phyloP scores from a whole-genome alignment of 495 filamentous ascomycete genomes.

The Amphirosellinia nigrospora region DNA sequence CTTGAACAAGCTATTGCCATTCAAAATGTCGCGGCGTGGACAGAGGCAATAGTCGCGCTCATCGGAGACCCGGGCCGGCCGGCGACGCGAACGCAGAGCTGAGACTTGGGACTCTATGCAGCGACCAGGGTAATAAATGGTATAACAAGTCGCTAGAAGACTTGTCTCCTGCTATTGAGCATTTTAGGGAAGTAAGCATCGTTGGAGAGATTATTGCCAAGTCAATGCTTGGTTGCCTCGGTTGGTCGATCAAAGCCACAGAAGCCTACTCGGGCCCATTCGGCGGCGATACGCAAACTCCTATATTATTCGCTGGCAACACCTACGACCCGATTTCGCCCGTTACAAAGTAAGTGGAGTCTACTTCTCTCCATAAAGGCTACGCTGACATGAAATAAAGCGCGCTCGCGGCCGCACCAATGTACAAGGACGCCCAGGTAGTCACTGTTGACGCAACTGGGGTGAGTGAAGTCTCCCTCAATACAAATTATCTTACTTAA shows the following conservation, averaged over 20 bases:
- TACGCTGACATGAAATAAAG: not conserved
- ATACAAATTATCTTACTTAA: not conserved
- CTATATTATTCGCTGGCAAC: conserved; percentile 63
- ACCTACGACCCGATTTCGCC: conserved; percentile 58
- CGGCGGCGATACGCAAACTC: conserved; percentile 51
- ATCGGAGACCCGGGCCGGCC: conserved; percentile 1
- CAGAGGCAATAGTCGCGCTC: not conserved
- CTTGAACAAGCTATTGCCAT: conserved; percentile 11
- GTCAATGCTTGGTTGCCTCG: conserved; percentile 13
- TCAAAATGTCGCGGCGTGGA: conserved; percentile 13
- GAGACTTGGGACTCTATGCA: conserved; percentile 3
- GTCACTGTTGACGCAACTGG: conserved; percentile 10
- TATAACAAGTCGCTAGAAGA: conserved; percentile 16
- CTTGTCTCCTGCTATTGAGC: not conserved
- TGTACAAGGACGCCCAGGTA: conserved; percentile 12
- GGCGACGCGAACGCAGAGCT: conserved; percentile 2
- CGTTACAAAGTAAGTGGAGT: not conserved
- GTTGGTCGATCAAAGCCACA: conserved; percentile 18
- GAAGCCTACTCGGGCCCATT: conserved; percentile 10
- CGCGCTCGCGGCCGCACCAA: conserved; percentile 5
- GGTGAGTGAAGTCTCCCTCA: not conserved
- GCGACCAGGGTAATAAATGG: conserved; percentile 13
- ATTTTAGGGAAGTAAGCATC: conserved; percentile 13
- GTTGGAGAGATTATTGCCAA: conserved; percentile 10
- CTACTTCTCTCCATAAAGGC: not conserved